Evolutionary conservation across 2,329 filamentous ascomycete species (phyloP), one percentile per base, ranked within the genome.

Genomic region (Aspergillus uvarum): DNA sequence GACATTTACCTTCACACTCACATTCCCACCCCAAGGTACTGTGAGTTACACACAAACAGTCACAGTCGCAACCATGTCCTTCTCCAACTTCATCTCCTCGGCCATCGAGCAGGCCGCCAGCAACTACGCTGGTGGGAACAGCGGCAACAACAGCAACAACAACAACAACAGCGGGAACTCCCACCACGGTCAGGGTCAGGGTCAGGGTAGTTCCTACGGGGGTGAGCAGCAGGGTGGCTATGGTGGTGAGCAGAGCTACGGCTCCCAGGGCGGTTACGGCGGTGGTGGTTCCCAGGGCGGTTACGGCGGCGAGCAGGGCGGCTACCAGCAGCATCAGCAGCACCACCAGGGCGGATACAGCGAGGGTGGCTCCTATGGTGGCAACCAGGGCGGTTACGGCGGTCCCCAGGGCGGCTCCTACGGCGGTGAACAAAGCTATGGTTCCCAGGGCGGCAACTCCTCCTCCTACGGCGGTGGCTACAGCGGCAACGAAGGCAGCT

Each of bases 51-150:
- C 12, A 16, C 32, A 38, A 12, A 35, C 26, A 16, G 10, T 4
- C 10, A 35, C 19, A 54, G 8, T 47, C 10, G 1, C n/a, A 60
- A 68, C 55, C 32, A 71, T 72, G 70, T 69, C 67, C 48, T 58
- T 67, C 61, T 56, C 58, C 50, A 56, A 65, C 54, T 42, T 67
- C n/a, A 55, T 67, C 61, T 54, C 49, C 54, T 60, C 51, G 35
- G 59, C 56, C 22, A 48, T 63, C 47, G 59, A 67, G 56, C 31
- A 59, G 48, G 59, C 62, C 51, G 47, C 65, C 52, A 44, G 56
- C 38, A 47, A 54, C n/a, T 52, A 56, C 51, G 29, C 54, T 50
- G 44, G 59, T 53, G 57, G 54, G 29, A 31, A 58, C 16, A 58
- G 59, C 47, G 35, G 58, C 38, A 58, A 35, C 32, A 24, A 32